These are phyloP conservation scores for Colletotrichum sp. DNA, from an alignment of 2,329 filamentous ascomycete genomes.

Conservation along the genomic window DNA sequence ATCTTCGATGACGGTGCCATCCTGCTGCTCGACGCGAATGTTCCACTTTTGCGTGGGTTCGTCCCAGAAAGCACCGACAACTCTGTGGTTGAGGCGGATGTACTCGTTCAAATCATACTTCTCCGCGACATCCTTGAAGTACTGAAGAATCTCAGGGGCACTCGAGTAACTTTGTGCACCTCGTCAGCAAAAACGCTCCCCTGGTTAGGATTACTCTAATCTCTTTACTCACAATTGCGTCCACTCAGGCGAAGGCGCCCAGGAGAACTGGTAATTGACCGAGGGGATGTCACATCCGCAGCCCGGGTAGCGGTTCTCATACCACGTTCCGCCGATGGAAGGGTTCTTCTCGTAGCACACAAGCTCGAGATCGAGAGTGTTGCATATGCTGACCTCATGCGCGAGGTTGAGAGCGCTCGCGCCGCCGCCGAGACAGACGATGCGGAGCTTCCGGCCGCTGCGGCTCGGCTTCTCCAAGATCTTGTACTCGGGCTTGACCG, in stretches of 20 bases:
- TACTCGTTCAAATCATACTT: conserved; percentile 26
- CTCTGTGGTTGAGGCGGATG: conserved; percentile 23
- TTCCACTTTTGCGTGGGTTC: conserved; percentile 25
- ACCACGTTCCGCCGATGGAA: conserved; percentile 28
- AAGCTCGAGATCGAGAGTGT: conserved; percentile 24
- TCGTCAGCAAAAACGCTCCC: background rate
- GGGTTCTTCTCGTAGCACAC: conserved; percentile 32
- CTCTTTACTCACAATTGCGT: background rate
- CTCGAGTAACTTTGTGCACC: conserved; percentile 4
- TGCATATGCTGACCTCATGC: conserved; percentile 24
- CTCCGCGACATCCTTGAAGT: conserved; percentile 27
- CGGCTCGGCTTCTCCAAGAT: conserved; percentile 28
- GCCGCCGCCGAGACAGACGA: conserved; percentile 33
- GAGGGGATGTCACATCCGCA: conserved; percentile 27
- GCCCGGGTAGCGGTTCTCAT: conserved; percentile 29
- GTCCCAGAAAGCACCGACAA: conserved; percentile 25
- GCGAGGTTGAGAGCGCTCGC: conserved; percentile 32
- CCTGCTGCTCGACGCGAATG: conserved; percentile 14
- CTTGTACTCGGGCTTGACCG: conserved; percentile 16
- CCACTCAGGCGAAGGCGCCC: conserved; percentile 10
- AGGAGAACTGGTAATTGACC: conserved; percentile 24
- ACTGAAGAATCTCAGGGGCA: conserved; percentile 27
- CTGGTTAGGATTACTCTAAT: background rate
- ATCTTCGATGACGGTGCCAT: conserved; percentile 18
- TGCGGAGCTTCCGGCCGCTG: conserved; percentile 26